These are phyloP conservation scores for Piper longum DNA, from an alignment of 164 flowering plant genomes.

Conservation along the genomic window DNA sequence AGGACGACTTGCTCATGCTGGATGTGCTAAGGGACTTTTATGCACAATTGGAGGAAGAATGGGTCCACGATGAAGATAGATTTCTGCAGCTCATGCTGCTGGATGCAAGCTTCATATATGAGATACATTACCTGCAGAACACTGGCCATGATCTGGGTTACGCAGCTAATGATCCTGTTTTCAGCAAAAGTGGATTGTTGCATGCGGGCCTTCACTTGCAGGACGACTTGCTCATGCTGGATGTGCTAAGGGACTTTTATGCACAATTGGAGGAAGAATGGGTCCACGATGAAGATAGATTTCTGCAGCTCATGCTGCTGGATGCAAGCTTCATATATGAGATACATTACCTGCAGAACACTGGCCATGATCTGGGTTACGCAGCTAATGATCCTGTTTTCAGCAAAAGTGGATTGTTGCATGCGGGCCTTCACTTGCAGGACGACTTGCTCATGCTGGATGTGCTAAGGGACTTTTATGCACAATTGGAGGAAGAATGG, in stretches of 20 bases:
- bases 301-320: too few species aligned
- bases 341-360: neutral
- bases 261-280: too few species aligned
- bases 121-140: neutral
- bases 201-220: conserved; percentile 4
- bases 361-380: neutral
- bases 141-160: neutral
- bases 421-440: conserved; percentile 4
- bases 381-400: conserved; percentile 8
- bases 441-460: conserved; percentile 10
- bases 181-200: conserved; percentile 1
- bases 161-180: conserved; percentile 7
- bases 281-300: too few species aligned
- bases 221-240: conserved; percentile 12
- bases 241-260: too few species aligned
- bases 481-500: too few species aligned
- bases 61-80: too few species aligned
- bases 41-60: too few species aligned
- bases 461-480: too few species aligned
- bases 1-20: conserved; percentile 11
- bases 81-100: too few species aligned
- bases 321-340: conserved; percentile 2
- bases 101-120: conserved; percentile 1
- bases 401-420: neutral
- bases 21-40: too few species aligned